phyloP scores from a whole-genome alignment of 2,329 filamentous ascomycete genomes.

The Monosporascus sp. region DNA sequence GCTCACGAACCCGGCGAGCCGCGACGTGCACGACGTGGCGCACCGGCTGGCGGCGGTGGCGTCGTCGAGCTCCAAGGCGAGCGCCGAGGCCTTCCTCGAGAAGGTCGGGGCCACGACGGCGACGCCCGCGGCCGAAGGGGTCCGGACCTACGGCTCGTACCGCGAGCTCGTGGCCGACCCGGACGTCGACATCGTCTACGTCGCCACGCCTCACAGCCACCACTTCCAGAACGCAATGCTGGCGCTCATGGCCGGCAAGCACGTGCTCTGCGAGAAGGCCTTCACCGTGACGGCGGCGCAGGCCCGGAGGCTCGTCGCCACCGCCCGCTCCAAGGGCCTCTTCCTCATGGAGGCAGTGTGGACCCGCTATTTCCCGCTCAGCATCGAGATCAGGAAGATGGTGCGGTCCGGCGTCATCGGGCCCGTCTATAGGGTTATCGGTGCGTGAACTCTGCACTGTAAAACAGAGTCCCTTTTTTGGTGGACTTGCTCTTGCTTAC shows the following conservation, averaged over 20 bases:
- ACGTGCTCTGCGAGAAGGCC: conserved; percentile 87
- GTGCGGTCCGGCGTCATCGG: conserved; percentile 50
- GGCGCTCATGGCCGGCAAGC: conserved; percentile 76
- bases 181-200: conserved; percentile 79
- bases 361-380: conserved; percentile 84
- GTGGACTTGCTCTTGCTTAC: no score
- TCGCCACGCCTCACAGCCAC: conserved; percentile 86
- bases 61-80: conserved; percentile 66
- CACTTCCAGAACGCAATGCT: conserved; percentile 89
- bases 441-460: conserved; percentile 26
- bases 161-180: conserved; percentile 72
- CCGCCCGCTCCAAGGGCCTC: conserved; percentile 65
- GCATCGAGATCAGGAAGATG: conserved; percentile 66
- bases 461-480: background rate
- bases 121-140: conserved; percentile 48
- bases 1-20: conserved; percentile 63
- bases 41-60: conserved; percentile 77
- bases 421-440: conserved; percentile 53
- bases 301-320: conserved; percentile 63
- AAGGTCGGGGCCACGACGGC: conserved; percentile 46
- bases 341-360: conserved; percentile 86
- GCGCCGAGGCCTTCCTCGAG: conserved; percentile 67
- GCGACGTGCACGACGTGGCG: conserved; percentile 64
- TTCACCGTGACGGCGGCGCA: conserved; percentile 81
- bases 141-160: conserved; percentile 75